Conservation (phyloP, 1,139 yeast genomes). For the Saccharomycopsis crataegensis region DNA sequence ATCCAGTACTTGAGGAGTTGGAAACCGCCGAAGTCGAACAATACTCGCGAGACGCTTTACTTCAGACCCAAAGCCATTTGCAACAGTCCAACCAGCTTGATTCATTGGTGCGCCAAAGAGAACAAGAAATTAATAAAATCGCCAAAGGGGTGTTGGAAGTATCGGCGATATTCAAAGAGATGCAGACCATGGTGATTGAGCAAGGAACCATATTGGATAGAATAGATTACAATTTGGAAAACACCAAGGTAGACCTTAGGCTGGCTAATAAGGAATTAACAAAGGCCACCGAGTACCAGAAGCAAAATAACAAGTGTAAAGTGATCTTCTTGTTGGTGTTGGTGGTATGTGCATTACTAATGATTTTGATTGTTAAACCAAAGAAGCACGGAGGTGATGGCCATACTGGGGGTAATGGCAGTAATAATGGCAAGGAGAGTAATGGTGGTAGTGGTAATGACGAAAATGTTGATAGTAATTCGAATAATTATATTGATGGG, state of each 20-base stretch:
- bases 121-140: slow-evolving; percentile 77
- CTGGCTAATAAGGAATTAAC: slow-evolving; percentile 71
- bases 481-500: no score
- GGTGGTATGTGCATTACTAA: slow-evolving; percentile 62
- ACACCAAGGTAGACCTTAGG: slow-evolving; percentile 67
- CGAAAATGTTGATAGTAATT: no score
- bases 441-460: no score
- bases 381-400: slow-evolving; percentile 1
- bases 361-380: slow-evolving; percentile 69
- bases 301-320: slow-evolving; percentile 86
- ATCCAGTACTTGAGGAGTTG: slow-evolving; percentile 27
- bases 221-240: slow-evolving; percentile 83
- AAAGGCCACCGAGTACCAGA: slow-evolving; percentile 75
- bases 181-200: slow-evolving; percentile 87
- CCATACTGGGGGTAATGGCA: background rate
- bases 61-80: slow-evolving; percentile 32
- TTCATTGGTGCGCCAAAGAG: slow-evolving; percentile 60
- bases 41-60: slow-evolving; percentile 37
- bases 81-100: slow-evolving; percentile 35
- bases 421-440: background rate
- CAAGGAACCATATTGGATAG: slow-evolving; percentile 92
- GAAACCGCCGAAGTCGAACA: slow-evolving; percentile 43
- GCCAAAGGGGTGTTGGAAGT: slow-evolving; percentile 94
- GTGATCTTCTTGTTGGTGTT: slow-evolving; percentile 66
- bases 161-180: slow-evolving; percentile 85